These are phyloP conservation scores for Stephania japonica DNA, from an alignment of 164 flowering plant genomes.

Conservation along the genomic window DNA sequence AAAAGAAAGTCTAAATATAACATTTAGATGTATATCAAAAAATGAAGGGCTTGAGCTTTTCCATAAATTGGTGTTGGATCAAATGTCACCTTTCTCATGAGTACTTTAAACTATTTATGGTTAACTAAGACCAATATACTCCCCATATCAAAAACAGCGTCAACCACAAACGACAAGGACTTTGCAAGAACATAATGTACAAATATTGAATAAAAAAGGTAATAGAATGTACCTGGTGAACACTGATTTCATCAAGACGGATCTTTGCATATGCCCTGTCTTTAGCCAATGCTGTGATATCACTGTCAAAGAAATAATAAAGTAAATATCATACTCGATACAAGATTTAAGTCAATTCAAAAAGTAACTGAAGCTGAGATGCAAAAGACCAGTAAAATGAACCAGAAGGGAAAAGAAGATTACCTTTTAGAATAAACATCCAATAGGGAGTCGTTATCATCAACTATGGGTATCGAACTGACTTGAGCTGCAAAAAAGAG, in stretches of 20 bases:
- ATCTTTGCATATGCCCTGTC: conserved; percentile 57
- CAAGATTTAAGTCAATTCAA: not conserved
- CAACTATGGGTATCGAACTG: conserved; percentile 90
- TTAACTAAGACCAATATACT: too few species aligned
- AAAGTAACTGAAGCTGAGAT: not conserved
- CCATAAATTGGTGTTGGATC: too few species aligned
- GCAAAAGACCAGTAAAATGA: not conserved
- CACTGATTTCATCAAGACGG: conserved; percentile 52
- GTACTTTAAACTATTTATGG: too few species aligned
- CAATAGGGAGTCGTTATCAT: conserved; percentile 73
- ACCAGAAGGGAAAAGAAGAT: not conserved
- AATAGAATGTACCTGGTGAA: conserved; percentile 45
- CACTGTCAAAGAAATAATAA: conserved; percentile 33
- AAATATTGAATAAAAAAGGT: not conserved
- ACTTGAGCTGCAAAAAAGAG: conserved; percentile 59
- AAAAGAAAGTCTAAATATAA: too few species aligned
- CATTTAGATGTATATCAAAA: too few species aligned
- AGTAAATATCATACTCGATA: conserved; percentile 4
- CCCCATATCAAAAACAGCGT: too few species aligned
- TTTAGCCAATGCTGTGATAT: conserved; percentile 65
- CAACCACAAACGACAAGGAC: not conserved
- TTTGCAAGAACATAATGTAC: not conserved
- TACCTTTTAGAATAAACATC: conserved; percentile 91
- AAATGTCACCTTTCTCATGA: too few species aligned
- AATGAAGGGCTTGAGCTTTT: too few species aligned